Base-by-base conservation (phyloP, 371 early-diverging fungal species). In the Syncephalastrum contaminatum region DNA sequence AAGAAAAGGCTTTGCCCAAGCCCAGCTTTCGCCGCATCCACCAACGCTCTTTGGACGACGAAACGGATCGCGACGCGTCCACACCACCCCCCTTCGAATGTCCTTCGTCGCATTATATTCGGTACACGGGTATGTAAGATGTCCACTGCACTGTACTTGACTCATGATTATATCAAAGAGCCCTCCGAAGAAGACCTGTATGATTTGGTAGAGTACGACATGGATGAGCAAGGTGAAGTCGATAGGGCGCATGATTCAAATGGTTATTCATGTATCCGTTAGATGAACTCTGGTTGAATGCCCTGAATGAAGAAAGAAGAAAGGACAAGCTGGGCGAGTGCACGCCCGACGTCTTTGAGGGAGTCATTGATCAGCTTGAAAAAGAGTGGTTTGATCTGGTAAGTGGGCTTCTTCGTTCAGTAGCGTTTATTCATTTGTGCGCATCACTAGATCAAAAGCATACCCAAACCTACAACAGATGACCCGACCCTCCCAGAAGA, bases 321-420 rank as follows among this genome's bases (percentile, higher is more conserved):
- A 77, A 75, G 53, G 75, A 83, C 42, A 77, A 81, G 27, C 53
- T 84, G 14, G 81, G 81, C 0, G 75, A 72, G 43, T 53, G 85
- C 4, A 63, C 82, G 13, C 72, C 80, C 4, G 80, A 86, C 24
- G 60, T 86, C 24, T 94, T 98, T 72, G 99, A 99, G 72, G 72
- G 69, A 43, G 79, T 96, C 20, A 88, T 99, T 63, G 98, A 98
- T 73, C 74, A 83, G 18, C 66, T 97, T 15, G 99, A 98, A 66
- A 98, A 97, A 75, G 94, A 94, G 70, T 97, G 97, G 96, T 96
- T 96, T 69, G 90, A 91, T 63, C 60, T 97, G 66, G 88, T 80
- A 82, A 75, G 62, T 69, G 54, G n/a, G n/a, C n/a, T n/a, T n/a
- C n/a, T n/a, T n/a, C n/a, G n/a, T n/a, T n/a, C n/a, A n/a, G n/a